Percentiles rank a stretch among this genome's conserved stretches.
These are phyloP conservation scores for Vachellia pachyceras DNA, from an alignment of 306 rosid species.

Conservation along the genomic window DNA sequence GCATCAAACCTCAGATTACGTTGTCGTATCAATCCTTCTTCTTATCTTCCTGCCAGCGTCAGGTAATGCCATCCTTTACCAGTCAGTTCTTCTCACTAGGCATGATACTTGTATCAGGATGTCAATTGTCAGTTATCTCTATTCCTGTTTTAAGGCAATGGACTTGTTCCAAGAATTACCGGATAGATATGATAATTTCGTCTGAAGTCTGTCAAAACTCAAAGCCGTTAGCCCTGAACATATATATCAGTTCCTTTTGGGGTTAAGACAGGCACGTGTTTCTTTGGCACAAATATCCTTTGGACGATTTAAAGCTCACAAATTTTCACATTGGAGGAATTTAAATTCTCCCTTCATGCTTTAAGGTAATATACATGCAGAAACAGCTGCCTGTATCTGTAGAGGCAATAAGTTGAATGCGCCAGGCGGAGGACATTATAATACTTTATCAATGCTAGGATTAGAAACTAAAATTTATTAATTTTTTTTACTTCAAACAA, in stretches of 20 bases:
- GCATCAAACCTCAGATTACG: constrained; percentile 83
- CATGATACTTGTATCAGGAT: constrained; percentile 13
- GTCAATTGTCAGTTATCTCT: not conserved
- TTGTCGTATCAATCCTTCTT: constrained; percentile 85
- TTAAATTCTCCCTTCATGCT: not conserved
- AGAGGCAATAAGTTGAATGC: not conserved
- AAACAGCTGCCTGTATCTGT: not conserved
- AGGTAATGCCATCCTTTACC: constrained; percentile 56
- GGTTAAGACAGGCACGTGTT: not conserved
- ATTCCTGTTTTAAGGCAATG: not conserved
- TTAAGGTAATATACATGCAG: not conserved
- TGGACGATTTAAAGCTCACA: not conserved
- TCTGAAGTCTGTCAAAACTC: constrained; percentile 6
- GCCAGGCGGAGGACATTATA: not conserved
- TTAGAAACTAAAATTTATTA: not conserved
- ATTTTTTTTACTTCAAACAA: not conserved
- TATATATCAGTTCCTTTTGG: not conserved
- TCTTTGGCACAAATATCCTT: not conserved
- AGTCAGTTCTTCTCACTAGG: constrained; percentile 5
- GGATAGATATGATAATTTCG: not conserved
- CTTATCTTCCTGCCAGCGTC: constrained; percentile 78
- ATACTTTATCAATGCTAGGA: not conserved
- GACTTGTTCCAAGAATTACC: not conserved
- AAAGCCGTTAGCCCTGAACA: constrained; percentile 9
- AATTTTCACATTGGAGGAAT: not conserved